Conservation (phyloP, 495 filamentous ascomycete genomes). For the Halenospora varia region DNA sequence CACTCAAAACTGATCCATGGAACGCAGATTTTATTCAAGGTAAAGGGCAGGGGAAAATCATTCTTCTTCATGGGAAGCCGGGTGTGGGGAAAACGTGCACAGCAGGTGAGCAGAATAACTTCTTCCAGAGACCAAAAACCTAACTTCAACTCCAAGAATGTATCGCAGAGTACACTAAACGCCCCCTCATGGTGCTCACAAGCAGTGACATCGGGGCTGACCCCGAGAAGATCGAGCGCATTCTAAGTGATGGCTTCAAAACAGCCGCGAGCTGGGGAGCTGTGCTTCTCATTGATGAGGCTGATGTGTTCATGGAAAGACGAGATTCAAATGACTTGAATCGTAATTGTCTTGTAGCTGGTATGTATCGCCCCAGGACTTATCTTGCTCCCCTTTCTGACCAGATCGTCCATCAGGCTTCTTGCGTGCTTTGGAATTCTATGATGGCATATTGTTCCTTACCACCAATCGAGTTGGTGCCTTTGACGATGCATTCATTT, state of each 20-base stretch:
- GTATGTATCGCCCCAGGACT: too few species aligned
- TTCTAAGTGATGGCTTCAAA: slow-evolving; percentile 41
- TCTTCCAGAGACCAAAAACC: too few species aligned
- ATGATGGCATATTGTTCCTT: too few species aligned
- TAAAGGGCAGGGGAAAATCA: neutral
- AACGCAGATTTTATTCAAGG: slow-evolving; percentile 4
- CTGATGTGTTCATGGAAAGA: slow-evolving; percentile 73
- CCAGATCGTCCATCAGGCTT: too few species aligned
- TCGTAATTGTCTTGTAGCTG: slow-evolving; percentile 68
- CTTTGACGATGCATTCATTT: slow-evolving; percentile 9
- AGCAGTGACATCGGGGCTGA: slow-evolving; percentile 15
- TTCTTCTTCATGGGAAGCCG: slow-evolving; percentile 37
- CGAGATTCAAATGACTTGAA: slow-evolving; percentile 50
- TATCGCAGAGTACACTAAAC: slow-evolving; percentile 14
- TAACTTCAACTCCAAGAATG: slow-evolving; percentile 15
- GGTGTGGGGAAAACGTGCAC: slow-evolving; percentile 55
- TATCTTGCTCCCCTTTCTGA: too few species aligned
- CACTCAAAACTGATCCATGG: neutral
- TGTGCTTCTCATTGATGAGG: slow-evolving; percentile 68
- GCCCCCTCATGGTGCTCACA: slow-evolving; percentile 16
- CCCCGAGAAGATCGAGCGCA: neutral
- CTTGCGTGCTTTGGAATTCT: slow-evolving; percentile 14
- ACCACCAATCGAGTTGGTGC: slow-evolving; percentile 6
- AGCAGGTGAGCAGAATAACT: slow-evolving; percentile 36
- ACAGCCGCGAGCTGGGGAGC: slow-evolving; percentile 81